Percentiles rank a stretch among this genome's conserved stretches.
These are phyloP conservation scores for Epichloe gansuensis DNA, from an alignment of 2,329 filamentous ascomycete genomes.

Conservation along the genomic window DNA sequence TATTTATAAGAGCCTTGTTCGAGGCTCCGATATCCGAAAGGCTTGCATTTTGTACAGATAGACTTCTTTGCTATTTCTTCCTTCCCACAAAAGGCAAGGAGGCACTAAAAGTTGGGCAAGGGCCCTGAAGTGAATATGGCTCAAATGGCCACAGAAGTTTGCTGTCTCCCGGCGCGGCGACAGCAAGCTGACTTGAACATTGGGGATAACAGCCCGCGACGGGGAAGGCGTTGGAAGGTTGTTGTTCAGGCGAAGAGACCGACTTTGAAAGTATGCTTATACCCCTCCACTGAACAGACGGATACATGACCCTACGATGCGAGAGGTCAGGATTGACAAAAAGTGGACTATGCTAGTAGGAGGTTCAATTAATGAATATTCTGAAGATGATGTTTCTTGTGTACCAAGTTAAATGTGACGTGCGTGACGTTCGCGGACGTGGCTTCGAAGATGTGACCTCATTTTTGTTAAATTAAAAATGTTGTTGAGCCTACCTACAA, in stretches of 20 bases:
- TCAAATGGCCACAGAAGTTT: constrained; percentile 1
- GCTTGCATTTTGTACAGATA: constrained; percentile 29
- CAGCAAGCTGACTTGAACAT: constrained; percentile 1
- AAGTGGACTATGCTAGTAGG: constrained; percentile 21
- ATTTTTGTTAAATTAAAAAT: not conserved
- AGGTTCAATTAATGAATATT: constrained; percentile 20
- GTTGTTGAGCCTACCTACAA: too few species aligned
- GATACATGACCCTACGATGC: constrained; percentile 21
- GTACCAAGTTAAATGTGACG: not conserved
- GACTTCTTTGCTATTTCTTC: constrained; percentile 29
- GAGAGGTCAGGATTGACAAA: constrained; percentile 24
- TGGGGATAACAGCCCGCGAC: not conserved
- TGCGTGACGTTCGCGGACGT: not conserved
- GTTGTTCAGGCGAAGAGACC: constrained; percentile 23
- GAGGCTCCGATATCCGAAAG: constrained; percentile 2
- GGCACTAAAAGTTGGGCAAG: constrained; percentile 22
- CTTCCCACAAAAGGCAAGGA: constrained; percentile 19
- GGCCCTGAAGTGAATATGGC: constrained; percentile 15
- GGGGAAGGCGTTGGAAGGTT: constrained; percentile 27
- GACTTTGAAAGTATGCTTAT: constrained; percentile 24
- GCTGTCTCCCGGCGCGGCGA: constrained; percentile 3
- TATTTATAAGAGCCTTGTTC: not conserved
- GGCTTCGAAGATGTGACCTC: not conserved
- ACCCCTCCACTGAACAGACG: constrained; percentile 21
- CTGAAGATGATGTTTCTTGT: not conserved